Percentiles rank a stretch among this genome's conserved stretches.
These are phyloP conservation scores for Alternaria alternata DNA, from an alignment of 2,329 filamentous ascomycete species.

Conservation along the genomic window DNA sequence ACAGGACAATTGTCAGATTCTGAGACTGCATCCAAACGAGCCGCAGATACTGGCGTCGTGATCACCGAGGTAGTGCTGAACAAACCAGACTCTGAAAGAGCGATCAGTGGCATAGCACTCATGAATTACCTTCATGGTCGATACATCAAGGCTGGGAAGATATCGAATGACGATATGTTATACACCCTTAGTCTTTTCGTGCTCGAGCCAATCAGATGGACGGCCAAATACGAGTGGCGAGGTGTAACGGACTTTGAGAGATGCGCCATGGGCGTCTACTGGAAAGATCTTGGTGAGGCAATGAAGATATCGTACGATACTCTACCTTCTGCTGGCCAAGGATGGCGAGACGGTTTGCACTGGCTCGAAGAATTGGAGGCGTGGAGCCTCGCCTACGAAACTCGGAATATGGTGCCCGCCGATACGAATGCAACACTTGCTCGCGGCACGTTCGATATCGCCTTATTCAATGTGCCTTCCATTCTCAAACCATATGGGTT, in stretches of 20 bases:
- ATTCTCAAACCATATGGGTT: slow-evolving; percentile 56
- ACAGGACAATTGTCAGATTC: slow-evolving; percentile 38
- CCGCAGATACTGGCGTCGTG: slow-evolving; percentile 44
- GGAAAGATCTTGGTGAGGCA: slow-evolving; percentile 74
- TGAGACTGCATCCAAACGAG: slow-evolving; percentile 25
- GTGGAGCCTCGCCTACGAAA: no score
- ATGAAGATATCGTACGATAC: slow-evolving; percentile 34
- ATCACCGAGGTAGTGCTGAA: slow-evolving; percentile 42
- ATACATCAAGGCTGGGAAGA: slow-evolving; percentile 66
- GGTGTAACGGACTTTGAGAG: slow-evolving; percentile 70
- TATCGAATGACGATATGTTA: slow-evolving; percentile 69
- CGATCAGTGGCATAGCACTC: slow-evolving; percentile 61
- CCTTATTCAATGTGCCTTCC: slow-evolving; percentile 65
- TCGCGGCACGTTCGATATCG: slow-evolving; percentile 66
- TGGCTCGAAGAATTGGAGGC: no score
- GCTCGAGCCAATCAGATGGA: slow-evolving; percentile 70
- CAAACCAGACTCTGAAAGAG: slow-evolving; percentile 44
- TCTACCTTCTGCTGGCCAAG: no score
- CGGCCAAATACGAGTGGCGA: slow-evolving; percentile 75
- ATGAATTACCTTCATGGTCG: slow-evolving; percentile 70
- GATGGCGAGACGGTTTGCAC: no score
- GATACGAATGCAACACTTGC: no score
- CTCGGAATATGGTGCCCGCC: no score
- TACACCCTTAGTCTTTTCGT: slow-evolving; percentile 73
- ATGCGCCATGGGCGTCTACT: slow-evolving; percentile 67